Base-by-base conservation (phyloP, 163 green algal genomes). In the Chlamydomonas reinhardtii region DNA sequence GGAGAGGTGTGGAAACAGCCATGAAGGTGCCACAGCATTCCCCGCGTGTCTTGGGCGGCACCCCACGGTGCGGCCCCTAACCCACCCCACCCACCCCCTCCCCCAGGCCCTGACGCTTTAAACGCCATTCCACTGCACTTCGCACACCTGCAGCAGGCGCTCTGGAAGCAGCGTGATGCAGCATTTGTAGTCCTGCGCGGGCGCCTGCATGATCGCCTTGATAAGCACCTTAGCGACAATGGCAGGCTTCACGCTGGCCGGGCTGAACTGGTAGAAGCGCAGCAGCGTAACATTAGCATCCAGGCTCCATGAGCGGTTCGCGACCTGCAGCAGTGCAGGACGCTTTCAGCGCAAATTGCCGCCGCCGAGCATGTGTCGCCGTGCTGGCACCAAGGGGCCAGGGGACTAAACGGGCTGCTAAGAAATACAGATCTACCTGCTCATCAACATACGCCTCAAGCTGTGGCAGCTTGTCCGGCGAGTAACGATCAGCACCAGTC, bases 201-300 rank as follows among this genome's bases (percentile, higher is more conserved):
- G 94, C 54, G 95, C 76, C 88, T 94, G 91, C 84, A 91, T 93
- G n/a, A 96, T 87, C 0, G 92, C 91, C 75, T 93, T 94, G 31
- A 95, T 88, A 52, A 97, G 92, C 29, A 95, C 76, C 39, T 90
- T 91, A 29, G 89, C 89, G 2, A 96, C 70, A 19, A 94, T 69
- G 14, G 91, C 70, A 17, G 79, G 39, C 69, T 95, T 94, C 0
- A 83, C 87, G 48, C 83, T 59, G 20, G 88, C 87, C 12, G 94
- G 93, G 39, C 89, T 75, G 56, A 96, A 92, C 79, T 95, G 90
- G 84, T 97, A 97, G 20, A 95, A 89, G 22, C 94, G 78, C 62
- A 97, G 84, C 52, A 96, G 90, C 19, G 91, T 85, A 11, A 94
- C 69, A 59, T 94, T 95, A 2, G 93, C 90, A n/a, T 94, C 89